Conservation (phyloP, 2,329 filamentous ascomycete genomes). For the Leptographium lundbergii region DNA sequence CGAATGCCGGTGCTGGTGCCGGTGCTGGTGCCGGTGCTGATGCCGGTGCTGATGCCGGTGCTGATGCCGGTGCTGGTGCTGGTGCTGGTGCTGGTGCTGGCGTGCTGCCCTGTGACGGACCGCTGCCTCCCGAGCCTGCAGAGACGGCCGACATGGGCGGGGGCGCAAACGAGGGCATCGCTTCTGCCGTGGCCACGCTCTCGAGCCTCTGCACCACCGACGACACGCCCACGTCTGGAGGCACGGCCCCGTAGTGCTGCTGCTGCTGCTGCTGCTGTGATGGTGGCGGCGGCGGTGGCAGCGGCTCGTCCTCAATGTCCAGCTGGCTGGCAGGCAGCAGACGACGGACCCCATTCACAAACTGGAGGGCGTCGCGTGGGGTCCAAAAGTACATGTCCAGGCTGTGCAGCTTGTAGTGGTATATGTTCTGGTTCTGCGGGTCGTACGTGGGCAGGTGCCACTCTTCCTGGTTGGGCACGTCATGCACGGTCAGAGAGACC, state of each 20-base stretch:
- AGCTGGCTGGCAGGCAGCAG: constrained; percentile 50
- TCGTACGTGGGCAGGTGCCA: constrained; percentile 69
- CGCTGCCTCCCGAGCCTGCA: neutral
- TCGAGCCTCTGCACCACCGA: constrained; percentile 64
- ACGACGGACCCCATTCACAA: constrained; percentile 54
- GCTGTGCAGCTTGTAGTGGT: constrained; percentile 65
- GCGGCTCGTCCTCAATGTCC: constrained; percentile 53
- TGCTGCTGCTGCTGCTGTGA: constrained; percentile 13
- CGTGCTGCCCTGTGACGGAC: neutral
- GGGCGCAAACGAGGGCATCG: constrained; percentile 24
- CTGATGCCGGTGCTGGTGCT: neutral
- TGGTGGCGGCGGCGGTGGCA: constrained; percentile 26
- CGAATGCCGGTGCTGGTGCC: neutral
- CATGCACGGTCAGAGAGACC: constrained; percentile 53
- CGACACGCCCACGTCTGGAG: constrained; percentile 40
- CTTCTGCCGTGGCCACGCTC: constrained; percentile 39
- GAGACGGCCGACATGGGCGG: constrained; percentile 19
- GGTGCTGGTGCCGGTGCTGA: too few relatives aligned
- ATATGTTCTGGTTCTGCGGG: constrained; percentile 60
- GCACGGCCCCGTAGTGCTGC: constrained; percentile 8
- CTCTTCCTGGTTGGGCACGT: constrained; percentile 38
- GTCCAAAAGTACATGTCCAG: constrained; percentile 75
- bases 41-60: neutral
- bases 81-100: neutral
- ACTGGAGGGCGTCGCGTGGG: constrained; percentile 55